Conservation (phyloP, 2,329 filamentous ascomycete species). For the Phyllachora maydis region DNA sequence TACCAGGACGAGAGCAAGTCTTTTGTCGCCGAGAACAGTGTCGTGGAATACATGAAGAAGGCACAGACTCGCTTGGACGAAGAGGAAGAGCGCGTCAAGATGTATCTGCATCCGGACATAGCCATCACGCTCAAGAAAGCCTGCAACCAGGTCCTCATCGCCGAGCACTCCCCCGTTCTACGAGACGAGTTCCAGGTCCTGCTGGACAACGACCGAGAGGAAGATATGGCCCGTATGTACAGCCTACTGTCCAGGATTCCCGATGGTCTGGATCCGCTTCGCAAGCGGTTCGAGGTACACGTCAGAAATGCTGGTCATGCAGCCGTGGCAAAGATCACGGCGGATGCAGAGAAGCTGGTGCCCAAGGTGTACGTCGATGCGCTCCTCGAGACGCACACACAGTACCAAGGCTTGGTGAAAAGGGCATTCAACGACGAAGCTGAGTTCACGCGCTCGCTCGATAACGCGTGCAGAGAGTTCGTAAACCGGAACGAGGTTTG, state of each 20-base stretch:
- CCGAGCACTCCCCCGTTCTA: constrained; percentile 66
- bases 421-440: constrained; percentile 87
- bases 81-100: constrained; percentile 79
- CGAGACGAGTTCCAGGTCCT: constrained; percentile 91
- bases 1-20: constrained; percentile 85
- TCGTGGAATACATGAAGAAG: constrained; percentile 99
- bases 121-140: constrained; percentile 63
- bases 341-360: constrained; percentile 75
- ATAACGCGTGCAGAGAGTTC: constrained; percentile 94
- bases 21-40: constrained; percentile 89
- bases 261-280: constrained; percentile 75
- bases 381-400: constrained; percentile 78
- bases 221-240: constrained; percentile 95
- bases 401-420: constrained; percentile 83
- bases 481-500: constrained; percentile 96
- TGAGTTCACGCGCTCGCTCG: constrained; percentile 86
- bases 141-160: constrained; percentile 78
- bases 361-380: constrained; percentile 95
- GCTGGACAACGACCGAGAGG: constrained; percentile 82
- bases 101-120: constrained; percentile 86
- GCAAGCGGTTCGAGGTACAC: constrained; percentile 75
- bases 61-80: constrained; percentile 75
- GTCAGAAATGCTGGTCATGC: constrained; percentile 75
- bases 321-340: constrained; percentile 78
- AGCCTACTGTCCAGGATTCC: constrained; percentile 73